Evolutionary conservation across 2,329 filamentous ascomycete genomes (phyloP), one percentile per base, ranked within the genome.

Genomic region (Neonectria faginata): DNA sequence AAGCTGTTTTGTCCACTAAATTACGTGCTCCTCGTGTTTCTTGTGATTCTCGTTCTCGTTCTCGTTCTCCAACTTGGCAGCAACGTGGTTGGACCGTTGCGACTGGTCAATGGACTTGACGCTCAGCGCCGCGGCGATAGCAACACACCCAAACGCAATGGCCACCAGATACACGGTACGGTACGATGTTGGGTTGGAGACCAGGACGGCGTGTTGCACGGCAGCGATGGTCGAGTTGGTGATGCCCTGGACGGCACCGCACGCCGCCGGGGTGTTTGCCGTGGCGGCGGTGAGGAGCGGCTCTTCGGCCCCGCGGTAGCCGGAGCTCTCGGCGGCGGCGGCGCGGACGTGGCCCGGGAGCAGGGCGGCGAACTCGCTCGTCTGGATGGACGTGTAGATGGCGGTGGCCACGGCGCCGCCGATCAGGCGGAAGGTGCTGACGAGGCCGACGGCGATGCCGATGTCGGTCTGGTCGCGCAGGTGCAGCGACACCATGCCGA

Each of bases 331-430:
- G 11, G 72, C 67, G 3, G 72, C 67, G 3, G 70, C 69, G 10
- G 51, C 39, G 12, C 61, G 59, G 12, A 73, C 60, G 1, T 65
- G 44, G 5, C 50, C 53, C 1, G 71, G 69, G 1, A 70, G 71
- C 5, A 60, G 44, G 47, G 62, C 50, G n/a, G 27, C 57, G 60
- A 77, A 78, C n/a, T 73, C 64, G 54, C 70, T 75, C 8, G 70
- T 76, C 48, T 75, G 70, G 44, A 79, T 75, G 11, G 73, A 73
- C 2, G 74, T 77, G 70, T 76, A 80, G 57, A 80, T 79, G n/a
- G 76, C 77, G 1, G 73, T 77, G 12, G 78, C 77, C 5, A 79
- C 70, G 10, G 78, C 76, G 25, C 78, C 77, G 16, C 75, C 75
- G 25, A 79, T 72, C 2, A 79, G 70, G 8, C 78, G 72, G 42